Evolutionary conservation across 2,329 filamentous ascomycete species (phyloP).

Genomic region (Tolypocladium endophyticum): DNA sequence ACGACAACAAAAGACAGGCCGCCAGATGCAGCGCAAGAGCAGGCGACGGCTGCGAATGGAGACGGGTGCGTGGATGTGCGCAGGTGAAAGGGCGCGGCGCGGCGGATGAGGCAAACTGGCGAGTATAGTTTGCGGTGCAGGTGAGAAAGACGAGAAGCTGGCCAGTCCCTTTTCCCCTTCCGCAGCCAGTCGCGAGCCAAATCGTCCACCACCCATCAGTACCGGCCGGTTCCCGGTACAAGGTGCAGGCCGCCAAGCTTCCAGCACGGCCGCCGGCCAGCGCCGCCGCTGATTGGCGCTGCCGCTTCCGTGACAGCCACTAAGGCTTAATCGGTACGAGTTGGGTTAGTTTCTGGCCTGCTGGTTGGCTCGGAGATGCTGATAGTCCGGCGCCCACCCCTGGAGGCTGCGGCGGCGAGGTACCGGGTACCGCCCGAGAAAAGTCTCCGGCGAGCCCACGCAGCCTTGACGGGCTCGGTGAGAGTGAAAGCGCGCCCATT

Average conservation of each 20-base stretch:
- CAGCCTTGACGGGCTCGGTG: background rate
- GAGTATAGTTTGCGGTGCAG: background rate
- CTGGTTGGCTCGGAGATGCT: slow-evolving; percentile 16
- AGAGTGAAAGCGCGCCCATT: background rate
- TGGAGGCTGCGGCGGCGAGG: background rate
- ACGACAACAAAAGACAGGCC: background rate
- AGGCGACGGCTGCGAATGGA: background rate
- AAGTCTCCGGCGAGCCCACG: background rate
- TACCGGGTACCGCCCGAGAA: background rate
- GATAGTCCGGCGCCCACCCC: slow-evolving; percentile 18
- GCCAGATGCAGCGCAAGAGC: background rate
- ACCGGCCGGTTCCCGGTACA: background rate
- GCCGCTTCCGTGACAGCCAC: slow-evolving; percentile 7
- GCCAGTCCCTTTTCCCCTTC: background rate
- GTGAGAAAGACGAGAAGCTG: background rate
- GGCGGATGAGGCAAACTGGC: background rate
- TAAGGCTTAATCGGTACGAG: slow-evolving; percentile 17
- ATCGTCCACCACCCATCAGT: background rate
- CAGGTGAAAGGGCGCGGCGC: background rate
- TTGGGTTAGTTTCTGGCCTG: slow-evolving; percentile 4
- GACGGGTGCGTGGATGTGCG: background rate
- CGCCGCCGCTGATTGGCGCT: background rate
- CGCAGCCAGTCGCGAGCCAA: background rate
- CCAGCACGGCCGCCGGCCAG: background rate
- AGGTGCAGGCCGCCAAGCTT: background rate